phyloP scores from a whole-genome alignment of 2,329 filamentous ascomycete species.

The Thielaviopsis musarum region DNA sequence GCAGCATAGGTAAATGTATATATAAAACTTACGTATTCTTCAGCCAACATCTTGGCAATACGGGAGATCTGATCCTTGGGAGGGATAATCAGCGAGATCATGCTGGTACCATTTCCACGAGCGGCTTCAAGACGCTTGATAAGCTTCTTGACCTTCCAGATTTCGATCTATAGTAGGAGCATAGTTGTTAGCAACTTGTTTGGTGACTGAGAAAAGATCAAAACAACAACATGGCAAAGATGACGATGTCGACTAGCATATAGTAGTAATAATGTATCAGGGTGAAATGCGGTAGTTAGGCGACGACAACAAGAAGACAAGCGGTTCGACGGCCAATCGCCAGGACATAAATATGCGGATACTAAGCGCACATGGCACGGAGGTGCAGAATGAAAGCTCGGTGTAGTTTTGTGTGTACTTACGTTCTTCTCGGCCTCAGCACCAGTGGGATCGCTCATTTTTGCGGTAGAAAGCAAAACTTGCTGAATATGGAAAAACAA shows the following conservation, averaged over 20 bases:
- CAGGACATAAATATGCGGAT: not conserved
- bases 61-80: slow-evolving; percentile 97
- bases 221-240: not conserved
- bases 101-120: slow-evolving; percentile 94
- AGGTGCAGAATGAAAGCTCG: not conserved
- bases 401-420: slow-evolving; percentile 20
- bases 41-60: slow-evolving; percentile 98
- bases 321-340: not conserved
- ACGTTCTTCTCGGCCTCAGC: slow-evolving; percentile 97
- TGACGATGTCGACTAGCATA: not conserved
- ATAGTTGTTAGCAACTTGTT: not conserved
- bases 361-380: not conserved
- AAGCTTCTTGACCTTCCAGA: slow-evolving; percentile 99
- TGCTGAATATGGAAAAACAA: slow-evolving; percentile 13
- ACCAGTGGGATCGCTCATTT: slow-evolving; percentile 71
- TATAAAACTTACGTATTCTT: slow-evolving; percentile 71
- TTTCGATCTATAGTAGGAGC: slow-evolving; percentile 41
- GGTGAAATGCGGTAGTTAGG: not conserved
- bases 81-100: slow-evolving; percentile 98
- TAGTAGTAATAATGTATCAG: not conserved
- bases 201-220: not conserved
- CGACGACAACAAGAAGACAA: not conserved
- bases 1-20: not conserved
- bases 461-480: slow-evolving; percentile 23
- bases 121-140: slow-evolving; percentile 97